Percentiles rank a stretch among this genome's conserved stretches.
Conservation (phyloP, 75 land plant genomes). For the Pinus albicaulis region DNA sequence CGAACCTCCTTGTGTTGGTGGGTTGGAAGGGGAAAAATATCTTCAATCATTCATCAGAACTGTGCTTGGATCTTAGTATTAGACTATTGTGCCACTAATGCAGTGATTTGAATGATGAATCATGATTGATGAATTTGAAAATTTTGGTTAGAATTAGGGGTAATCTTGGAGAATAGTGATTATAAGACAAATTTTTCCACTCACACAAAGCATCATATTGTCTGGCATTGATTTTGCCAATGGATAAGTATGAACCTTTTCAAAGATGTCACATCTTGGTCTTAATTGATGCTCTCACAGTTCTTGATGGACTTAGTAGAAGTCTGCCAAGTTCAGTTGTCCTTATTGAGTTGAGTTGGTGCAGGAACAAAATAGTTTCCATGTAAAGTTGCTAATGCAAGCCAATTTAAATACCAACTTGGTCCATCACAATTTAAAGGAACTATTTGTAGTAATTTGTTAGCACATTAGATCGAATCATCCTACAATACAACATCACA, state of each 20-base stretch:
- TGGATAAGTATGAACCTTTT: constrained; percentile 57
- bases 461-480: constrained; percentile 66
- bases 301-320: constrained; percentile 58
- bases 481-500: too few species aligned
- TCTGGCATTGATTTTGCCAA: constrained; percentile 35
- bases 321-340: constrained; percentile 48
- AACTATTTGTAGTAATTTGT: constrained; percentile 53
- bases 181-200: constrained; percentile 65
- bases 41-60: too few species aligned
- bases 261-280: constrained; percentile 77
- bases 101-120: constrained; percentile 81
- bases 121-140: constrained; percentile 60
- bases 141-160: constrained; percentile 78
- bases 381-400: constrained; percentile 58
- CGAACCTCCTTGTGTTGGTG: too few species aligned
- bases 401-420: constrained; percentile 39
- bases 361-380: constrained; percentile 59
- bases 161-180: constrained; percentile 63
- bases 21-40: too few species aligned
- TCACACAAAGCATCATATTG: constrained; percentile 41
- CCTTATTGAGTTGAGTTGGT: constrained; percentile 68
- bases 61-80: neutral
- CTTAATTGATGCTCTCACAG: constrained; percentile 57
- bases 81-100: constrained; percentile 81
- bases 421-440: constrained; percentile 73